Evolutionary conservation across 768 basidiomycete species (phyloP), one percentile per base, ranked within the genome.

Genomic region (Lentinus brumalis): DNA sequence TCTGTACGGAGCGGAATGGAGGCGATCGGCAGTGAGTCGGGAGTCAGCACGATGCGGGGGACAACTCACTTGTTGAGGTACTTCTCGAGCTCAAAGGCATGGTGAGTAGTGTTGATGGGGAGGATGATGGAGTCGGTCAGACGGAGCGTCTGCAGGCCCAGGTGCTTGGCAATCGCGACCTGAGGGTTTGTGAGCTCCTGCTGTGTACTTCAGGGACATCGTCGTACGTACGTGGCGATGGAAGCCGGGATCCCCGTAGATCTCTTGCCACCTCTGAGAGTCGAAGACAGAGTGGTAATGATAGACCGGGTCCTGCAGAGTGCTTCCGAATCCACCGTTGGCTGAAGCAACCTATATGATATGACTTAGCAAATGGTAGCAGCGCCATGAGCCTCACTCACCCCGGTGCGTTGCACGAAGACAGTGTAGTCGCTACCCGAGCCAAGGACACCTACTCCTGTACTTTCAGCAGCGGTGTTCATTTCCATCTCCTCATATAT

Each of bases 381-480:
- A 67, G 57, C 9, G 66, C 61, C 6, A 16, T 26, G 21, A 26
- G 21, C 14, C 2, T 10, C 3, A 49, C 84, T 74, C 55, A 90
- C 83, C 2, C 89, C 89, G 53, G 86, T 78, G 44, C 87, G 79
- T 73, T 98, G 93, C 67, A 98, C 75, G 77, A 98, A 97, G 10
- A 93, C 89, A 0, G 96, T 97, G 66, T 82, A 98, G 73, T 98
- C 96, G 59, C 91, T 93, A 29, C 93, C 93, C 53, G 88, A 91
- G 42, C 93, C 93, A n/a, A 94, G 76, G 15, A 91, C 82, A 0
- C 44, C 41, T 39, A 94, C 73, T 18, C 80, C 82, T 10, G 76
- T 71, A 30, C 75, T 69, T 31, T 71, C 70, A 4, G 71, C 63
- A 2, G 67, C 69, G 42, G 35, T 15, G 63, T 80, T 71, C 7